phyloP scores from a whole-genome alignment of 331 rosid species.

The Quercus tomentella region DNA sequence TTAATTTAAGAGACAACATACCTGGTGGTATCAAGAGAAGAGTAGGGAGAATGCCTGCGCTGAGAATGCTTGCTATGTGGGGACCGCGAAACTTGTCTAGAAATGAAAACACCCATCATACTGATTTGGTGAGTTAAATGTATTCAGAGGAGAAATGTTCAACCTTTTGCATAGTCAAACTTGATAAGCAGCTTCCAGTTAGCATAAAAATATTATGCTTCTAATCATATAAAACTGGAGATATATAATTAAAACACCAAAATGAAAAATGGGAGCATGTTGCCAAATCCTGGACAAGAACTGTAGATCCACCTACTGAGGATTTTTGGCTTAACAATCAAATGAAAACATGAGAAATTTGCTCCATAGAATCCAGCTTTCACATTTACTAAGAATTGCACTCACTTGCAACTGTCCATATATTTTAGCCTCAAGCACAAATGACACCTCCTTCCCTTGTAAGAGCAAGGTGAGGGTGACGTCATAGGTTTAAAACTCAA shows the following conservation, averaged over 20 bases:
- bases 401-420: background rate
- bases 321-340: background rate
- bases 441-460: too few relatives aligned
- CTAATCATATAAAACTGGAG: slow-evolving; percentile 20
- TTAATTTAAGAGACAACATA: slow-evolving; percentile 55
- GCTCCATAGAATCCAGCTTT: background rate
- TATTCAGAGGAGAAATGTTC: slow-evolving; percentile 43
- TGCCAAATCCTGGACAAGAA: slow-evolving; percentile 12
- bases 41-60: slow-evolving; percentile 99
- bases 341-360: background rate
- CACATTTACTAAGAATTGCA: background rate
- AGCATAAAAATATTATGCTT: slow-evolving; percentile 30
- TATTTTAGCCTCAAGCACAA: background rate
- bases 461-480: too few relatives aligned
- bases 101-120: slow-evolving; percentile 87
- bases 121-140: slow-evolving; percentile 77
- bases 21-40: slow-evolving; percentile 92
- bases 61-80: slow-evolving; percentile 99
- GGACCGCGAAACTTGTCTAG: slow-evolving; percentile 99
- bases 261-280: background rate
- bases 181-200: slow-evolving; percentile 37
- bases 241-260: slow-evolving; percentile 15
- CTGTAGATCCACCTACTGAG: background rate
- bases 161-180: slow-evolving; percentile 55
- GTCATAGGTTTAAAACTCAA: too few relatives aligned